Percentiles rank a stretch among this genome's conserved stretches.
phyloP scores from a whole-genome alignment of 2,329 filamentous ascomycete species.

The Dendryphion nanum region DNA sequence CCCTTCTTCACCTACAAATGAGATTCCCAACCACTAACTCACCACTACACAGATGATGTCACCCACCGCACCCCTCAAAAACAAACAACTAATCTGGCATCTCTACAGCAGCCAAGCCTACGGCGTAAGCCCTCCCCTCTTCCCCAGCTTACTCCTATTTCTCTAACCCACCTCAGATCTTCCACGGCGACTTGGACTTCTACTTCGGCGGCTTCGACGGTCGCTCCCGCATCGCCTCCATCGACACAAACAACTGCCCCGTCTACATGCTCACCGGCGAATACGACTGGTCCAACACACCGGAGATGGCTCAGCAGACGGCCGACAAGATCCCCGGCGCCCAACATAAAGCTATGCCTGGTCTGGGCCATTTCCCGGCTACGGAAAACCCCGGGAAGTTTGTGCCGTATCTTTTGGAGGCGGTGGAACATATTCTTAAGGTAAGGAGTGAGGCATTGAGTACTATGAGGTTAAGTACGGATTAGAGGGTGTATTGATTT shows the following conservation, averaged over 20 bases:
- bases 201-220: slow-evolving; percentile 54
- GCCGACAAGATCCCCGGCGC: slow-evolving; percentile 49
- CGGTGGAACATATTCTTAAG: slow-evolving; percentile 39
- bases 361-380: slow-evolving; percentile 49
- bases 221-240: slow-evolving; percentile 43
- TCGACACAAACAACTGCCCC: slow-evolving; percentile 50
- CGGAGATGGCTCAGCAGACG: slow-evolving; percentile 46
- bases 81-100: slow-evolving; percentile 52
- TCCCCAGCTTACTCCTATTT: not conserved
- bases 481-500: slow-evolving; percentile 7
- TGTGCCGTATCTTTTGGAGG: slow-evolving; percentile 39
- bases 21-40: slow-evolving; percentile 4
- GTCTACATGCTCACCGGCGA: slow-evolving; percentile 54
- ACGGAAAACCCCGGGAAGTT: slow-evolving; percentile 45
- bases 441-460: slow-evolving; percentile 28
- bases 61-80: slow-evolving; percentile 44
- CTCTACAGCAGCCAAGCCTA: slow-evolving; percentile 51
- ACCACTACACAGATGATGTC: slow-evolving; percentile 42
- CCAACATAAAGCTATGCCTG: slow-evolving; percentile 46
- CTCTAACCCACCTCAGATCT: slow-evolving; percentile 31
- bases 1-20: no score
- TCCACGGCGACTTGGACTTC: slow-evolving; percentile 53
- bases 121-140: slow-evolving; percentile 24
- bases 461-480: slow-evolving; percentile 30
- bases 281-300: slow-evolving; percentile 50